A percentile compares a stretch with the other conserved stretches of the same genome.
Evolutionary conservation across 345 rosid genomes (phyloP).

Genomic region (Raphanus sativus): DNA sequence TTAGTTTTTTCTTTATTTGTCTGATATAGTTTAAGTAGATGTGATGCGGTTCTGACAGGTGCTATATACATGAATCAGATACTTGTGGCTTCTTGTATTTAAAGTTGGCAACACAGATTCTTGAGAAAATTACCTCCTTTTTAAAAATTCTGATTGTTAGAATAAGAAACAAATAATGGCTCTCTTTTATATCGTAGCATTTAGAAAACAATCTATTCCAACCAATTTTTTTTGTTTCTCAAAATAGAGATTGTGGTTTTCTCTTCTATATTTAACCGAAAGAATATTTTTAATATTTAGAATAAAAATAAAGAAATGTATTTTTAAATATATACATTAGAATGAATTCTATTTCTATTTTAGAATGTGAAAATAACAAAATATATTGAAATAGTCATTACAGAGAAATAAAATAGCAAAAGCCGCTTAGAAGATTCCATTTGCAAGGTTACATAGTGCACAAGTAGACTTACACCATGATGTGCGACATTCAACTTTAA

Average conservation of each 20-base stretch:
- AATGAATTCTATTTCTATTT: no score
- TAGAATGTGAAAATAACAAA: no score
- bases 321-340: no score
- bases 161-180: no score
- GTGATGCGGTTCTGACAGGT: background rate
- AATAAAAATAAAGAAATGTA: no score
- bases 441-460: background rate
- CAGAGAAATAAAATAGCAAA: background rate
- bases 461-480: background rate
- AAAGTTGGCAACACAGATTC: background rate
- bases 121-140: background rate
- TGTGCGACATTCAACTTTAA: background rate
- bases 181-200: background rate
- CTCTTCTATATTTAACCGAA: background rate
- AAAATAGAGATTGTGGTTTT: background rate
- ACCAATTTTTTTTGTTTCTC: no score
- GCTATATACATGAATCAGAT: background rate
- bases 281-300: background rate
- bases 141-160: background rate
- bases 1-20: background rate
- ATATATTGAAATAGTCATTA: no score
- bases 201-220: background rate
- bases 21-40: slow-evolving; percentile 10
- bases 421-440: background rate
- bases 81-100: background rate